Base-by-base conservation (phyloP, 2,329 filamentous ascomycete genomes). In the Emmonsia crescens region DNA sequence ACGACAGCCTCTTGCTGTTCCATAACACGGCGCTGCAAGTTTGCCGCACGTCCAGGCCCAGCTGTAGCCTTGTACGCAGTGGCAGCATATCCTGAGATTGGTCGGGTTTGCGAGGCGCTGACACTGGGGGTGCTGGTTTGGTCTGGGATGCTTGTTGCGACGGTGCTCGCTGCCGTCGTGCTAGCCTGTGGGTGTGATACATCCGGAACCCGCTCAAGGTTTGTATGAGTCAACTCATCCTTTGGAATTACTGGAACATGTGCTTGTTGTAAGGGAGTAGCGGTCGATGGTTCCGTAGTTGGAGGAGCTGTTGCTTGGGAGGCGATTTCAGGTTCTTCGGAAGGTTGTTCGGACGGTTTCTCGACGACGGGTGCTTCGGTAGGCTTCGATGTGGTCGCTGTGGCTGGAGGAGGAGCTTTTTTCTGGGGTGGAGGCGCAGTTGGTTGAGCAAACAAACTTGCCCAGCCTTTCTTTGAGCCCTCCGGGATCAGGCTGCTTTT, bases 1-100 rank as follows among this genome's bases (percentile, higher is more conserved):
- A 96, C 91, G 48, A 99, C 94, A 63, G 94, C 91, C 78, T 99
- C 94, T 75, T 96, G 92, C 73, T 99, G 94, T 69, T 97, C 92
- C 70, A 96, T 82, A 60, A 96, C 83, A 70, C 91, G 89, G 67
- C 93, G 86, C 74, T 95, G 89, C 75, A 89, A 91, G 77, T 87
- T 92, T 24, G 90, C 84, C 60, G 85, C 86, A 64, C 93, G 89
- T 63, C 80, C 79, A 62, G 82, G 70, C 38, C 40, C 56, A 33
- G 56, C 10, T 29, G 83, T 88, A 14, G 89, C 89, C 78, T 96
- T 96, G 69, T 89, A 81, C 31, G 91, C 90, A 57, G 87, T 88
- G n/a, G 89, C 83, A 57, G 88, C 89, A 73, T 85, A 95, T 60
- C 89, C 89, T 70, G 88, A 88, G 60, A 87, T 76, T 48, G 85